These are phyloP conservation scores for Eudorina sp. DNA, from an alignment of 139 green algal species.

Conservation along the genomic window DNA sequence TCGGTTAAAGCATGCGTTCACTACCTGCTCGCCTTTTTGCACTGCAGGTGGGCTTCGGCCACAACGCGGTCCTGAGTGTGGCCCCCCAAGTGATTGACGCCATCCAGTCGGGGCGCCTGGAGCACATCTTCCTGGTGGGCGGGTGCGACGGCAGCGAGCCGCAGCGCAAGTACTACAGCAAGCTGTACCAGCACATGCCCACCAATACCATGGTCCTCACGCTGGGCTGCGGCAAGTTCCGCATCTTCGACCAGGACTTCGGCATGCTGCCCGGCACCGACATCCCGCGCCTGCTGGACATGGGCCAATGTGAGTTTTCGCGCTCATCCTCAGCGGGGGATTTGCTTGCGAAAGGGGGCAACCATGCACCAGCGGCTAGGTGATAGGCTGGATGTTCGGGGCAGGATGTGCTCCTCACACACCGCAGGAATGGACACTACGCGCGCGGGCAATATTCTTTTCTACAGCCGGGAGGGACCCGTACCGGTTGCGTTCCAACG, in stretches of 20 bases:
- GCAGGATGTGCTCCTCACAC: too few relatives aligned
- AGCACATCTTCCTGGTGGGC: conserved; percentile 73
- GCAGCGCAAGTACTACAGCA: conserved; percentile 68
- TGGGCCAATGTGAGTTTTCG: conserved; percentile 84
- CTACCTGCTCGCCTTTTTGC: too few relatives aligned
- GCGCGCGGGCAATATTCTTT: too few relatives aligned
- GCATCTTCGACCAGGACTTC: conserved; percentile 78
- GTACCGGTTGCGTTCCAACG: too few relatives aligned
- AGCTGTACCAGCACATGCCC: conserved; percentile 53
- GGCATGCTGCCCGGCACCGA: conserved; percentile 68
- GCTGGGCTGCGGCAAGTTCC: conserved; percentile 84
- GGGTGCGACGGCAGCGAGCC: conserved; percentile 74
- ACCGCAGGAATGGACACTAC: too few relatives aligned
- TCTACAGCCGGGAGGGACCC: too few relatives aligned
- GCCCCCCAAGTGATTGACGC: conserved; percentile 65
- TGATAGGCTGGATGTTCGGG: too few relatives aligned
- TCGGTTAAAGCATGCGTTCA: too few relatives aligned
- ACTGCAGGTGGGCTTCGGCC: conserved; percentile 68
- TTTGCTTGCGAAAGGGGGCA: too few relatives aligned
- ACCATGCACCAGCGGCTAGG: too few relatives aligned
- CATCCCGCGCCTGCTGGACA: conserved; percentile 85
- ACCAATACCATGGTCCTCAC: conserved; percentile 72
- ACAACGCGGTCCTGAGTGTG: conserved; percentile 66
- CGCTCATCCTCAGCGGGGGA: too few relatives aligned
- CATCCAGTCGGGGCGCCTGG: conserved; percentile 65